These are phyloP conservation scores for Moniliophthora roreri DNA, from an alignment of 1,284 basidiomycete genomes.

Conservation along the genomic window DNA sequence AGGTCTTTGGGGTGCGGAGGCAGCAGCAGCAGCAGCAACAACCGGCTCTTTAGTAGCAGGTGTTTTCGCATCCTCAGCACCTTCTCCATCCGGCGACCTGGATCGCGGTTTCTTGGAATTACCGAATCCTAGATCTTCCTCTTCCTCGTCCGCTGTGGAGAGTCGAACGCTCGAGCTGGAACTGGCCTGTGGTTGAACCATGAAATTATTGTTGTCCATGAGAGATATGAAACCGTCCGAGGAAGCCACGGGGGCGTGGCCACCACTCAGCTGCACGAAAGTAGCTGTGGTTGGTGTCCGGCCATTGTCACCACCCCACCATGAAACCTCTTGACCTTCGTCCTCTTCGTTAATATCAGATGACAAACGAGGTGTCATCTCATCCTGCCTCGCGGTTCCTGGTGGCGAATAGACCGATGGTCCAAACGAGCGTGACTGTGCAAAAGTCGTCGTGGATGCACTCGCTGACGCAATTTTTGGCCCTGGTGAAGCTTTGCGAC, in stretches of 20 bases:
- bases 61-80: slow-evolving; percentile 23
- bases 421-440: slow-evolving; percentile 41
- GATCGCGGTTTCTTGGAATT: slow-evolving; percentile 59
- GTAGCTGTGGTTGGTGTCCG: slow-evolving; percentile 67
- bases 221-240: slow-evolving; percentile 80
- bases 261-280: slow-evolving; percentile 53
- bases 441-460: slow-evolving; percentile 47
- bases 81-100: slow-evolving; percentile 25
- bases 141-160: slow-evolving; percentile 51
- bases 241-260: slow-evolving; percentile 35
- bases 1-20: slow-evolving; percentile 27
- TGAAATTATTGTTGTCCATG: slow-evolving; percentile 67
- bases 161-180: slow-evolving; percentile 21
- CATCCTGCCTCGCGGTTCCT: slow-evolving; percentile 31
- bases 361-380: slow-evolving; percentile 34
- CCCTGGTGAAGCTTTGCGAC: slow-evolving; percentile 49
- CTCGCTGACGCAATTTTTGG: slow-evolving; percentile 55
- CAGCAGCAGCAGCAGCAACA: slow-evolving; percentile 20
- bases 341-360: slow-evolving; percentile 33
- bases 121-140: slow-evolving; percentile 88
- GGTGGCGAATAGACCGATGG: slow-evolving; percentile 30
- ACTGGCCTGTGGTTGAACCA: slow-evolving; percentile 37
- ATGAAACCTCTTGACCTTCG: slow-evolving; percentile 42
- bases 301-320: slow-evolving; percentile 65
- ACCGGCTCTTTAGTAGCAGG: slow-evolving; percentile 8